Base-by-base conservation (phyloP, 108 stramenopile genomes). In the Schizochytrium sp. region DNA sequence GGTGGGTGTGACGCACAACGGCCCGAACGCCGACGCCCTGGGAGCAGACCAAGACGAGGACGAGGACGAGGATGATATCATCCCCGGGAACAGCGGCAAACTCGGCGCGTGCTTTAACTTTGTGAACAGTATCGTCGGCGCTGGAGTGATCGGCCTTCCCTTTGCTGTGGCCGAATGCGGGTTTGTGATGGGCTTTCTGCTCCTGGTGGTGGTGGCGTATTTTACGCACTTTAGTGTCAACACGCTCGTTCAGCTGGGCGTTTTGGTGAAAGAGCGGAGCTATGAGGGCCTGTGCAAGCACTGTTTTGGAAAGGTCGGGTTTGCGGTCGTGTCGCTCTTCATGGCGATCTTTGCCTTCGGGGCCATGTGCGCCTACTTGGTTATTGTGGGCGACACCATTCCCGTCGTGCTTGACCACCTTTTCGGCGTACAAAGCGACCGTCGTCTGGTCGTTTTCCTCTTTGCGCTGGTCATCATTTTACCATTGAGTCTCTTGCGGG, bases 51-150 rank as follows among this genome's bases (percentile, higher is more conserved):
- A 53, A 43, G 76, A 53, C 76, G 76, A 53, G n/a, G 51, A 4
- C n/a, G 76, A 4, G 4, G 76, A 83, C 45, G 76, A 83, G 2
- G 76, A 83, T 3, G 48, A 83, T 0, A 4, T 83, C 1, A 45
- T 53, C 2, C 76, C 76, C 1, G 87, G 57, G 29, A 87, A 87
- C 28, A 41, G 29, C 28, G 57, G 87, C 25, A 87, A 41, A 58
- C 47, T 48, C 5, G 90, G 90, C 14, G 90, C 90, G 25, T 23
- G n/a, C 45, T 90, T 90, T 16, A 92, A 92, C 47, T 92, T 90
- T 60, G 88, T 94, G 4, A 94, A 94, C 87, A 91, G 88, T 21
- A 93, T 94, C n/a, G 72, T 94, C 16, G 93, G 93, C 10, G 93
- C 93, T 23, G 93, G 93, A 5, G 89, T 94, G 16, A 88, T 94